Base-by-base conservation (phyloP, 176 grass and related monocot species). In the Paspalum vaginatum region DNA sequence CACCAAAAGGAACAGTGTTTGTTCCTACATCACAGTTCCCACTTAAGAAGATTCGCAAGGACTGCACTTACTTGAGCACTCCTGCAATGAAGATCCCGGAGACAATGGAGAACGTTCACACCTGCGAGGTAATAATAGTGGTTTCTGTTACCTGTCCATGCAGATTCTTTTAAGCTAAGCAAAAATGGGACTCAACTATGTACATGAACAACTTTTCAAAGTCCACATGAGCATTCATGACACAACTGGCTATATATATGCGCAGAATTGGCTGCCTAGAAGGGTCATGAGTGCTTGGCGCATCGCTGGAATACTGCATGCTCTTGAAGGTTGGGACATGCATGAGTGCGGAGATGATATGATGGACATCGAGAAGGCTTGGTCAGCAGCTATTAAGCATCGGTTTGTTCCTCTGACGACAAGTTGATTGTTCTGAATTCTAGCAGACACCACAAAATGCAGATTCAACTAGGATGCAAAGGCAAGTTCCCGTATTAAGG, bases 211-310 rank as follows among this genome's bases (percentile, higher is more conserved):
- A 25, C 12, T 42, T 56, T 16, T 56, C 18, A 56, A 4, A 32
- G 41, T 69, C 15, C 8, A 27, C 43, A 87, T 18, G 49, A 8
- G 22, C 50, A 80, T 43, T 46, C 52, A 56, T 50, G 32, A 78
- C 54, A 21, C 69, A 55, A 61, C 14, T 40, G 46, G 53, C 24
- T 80, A 25, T 76, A 43, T 80, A 25, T 76, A 43, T 76, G 39
- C 44, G 71, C 64, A 94, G 95, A 94, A 98, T 76, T 98, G 95
- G 95, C 65, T 94, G 79, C 95, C 90, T 14, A 92, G 95, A 92
- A 89, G 90, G 90, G 95, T 98, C 38, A 98, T 91, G 85, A 94
- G 95, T 24, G 92, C 92, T 52, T 92, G 89, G 84, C 90, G 88
- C 24, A 83, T 94, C 80, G 95, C 88, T 37, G 92, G 86, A 72